These are phyloP conservation scores for Cercospora sojina DNA, from an alignment of 2,329 filamentous ascomycete species.

Conservation along the genomic window DNA sequence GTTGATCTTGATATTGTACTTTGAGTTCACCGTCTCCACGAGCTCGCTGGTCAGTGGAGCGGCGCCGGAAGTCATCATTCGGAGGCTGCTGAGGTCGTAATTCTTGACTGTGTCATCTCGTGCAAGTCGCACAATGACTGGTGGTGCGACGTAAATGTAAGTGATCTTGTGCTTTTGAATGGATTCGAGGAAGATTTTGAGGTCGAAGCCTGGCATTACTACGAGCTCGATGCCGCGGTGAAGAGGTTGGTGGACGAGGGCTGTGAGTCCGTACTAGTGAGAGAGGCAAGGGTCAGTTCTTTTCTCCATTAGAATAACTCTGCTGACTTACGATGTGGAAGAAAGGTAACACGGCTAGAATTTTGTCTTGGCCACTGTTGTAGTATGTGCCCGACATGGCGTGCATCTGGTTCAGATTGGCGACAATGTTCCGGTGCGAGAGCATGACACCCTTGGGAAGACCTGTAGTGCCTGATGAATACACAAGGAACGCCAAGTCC, in stretches of 20 bases:
- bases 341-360: conserved; percentile 80
- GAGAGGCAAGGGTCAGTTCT: neutral
- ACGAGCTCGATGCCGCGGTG: conserved; percentile 65
- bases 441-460: conserved; percentile 89
- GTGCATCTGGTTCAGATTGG: conserved; percentile 59
- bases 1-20: conserved; percentile 76
- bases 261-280: conserved; percentile 67
- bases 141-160: conserved; percentile 79
- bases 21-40: conserved; percentile 69
- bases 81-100: conserved; percentile 76
- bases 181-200: conserved; percentile 72
- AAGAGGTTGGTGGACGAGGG: conserved; percentile 67
- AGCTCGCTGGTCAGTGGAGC: conserved; percentile 80
- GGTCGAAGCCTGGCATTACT: conserved; percentile 76
- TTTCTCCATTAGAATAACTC: neutral
- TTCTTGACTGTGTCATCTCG: conserved; percentile 75
- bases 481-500: conserved; percentile 81
- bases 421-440: conserved; percentile 76
- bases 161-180: conserved; percentile 74
- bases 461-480: conserved; percentile 86
- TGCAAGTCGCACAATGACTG: conserved; percentile 73
- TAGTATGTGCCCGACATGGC: conserved; percentile 54
- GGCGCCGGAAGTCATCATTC: conserved; percentile 85
- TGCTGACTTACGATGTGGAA: conserved; percentile 66
- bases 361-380: conserved; percentile 59